phyloP scores from a whole-genome alignment of 768 basidiomycete genomes.

The Strobilomyces dryophilus region DNA sequence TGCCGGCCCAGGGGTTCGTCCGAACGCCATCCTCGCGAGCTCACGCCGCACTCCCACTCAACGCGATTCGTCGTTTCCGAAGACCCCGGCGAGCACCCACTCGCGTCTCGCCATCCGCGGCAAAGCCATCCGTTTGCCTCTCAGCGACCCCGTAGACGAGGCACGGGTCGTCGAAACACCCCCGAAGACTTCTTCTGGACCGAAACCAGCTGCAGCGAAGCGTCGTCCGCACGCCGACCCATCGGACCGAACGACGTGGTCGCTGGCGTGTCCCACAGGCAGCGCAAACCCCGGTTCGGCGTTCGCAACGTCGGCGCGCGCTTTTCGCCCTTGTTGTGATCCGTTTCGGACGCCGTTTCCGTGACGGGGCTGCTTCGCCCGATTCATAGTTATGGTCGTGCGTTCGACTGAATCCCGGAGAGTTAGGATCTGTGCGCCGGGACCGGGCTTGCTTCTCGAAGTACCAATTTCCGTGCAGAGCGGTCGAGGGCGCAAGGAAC shows the following conservation, averaged over 20 bases:
- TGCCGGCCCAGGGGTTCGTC: too few relatives aligned
- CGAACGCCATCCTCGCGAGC: too few relatives aligned
- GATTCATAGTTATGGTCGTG: background rate
- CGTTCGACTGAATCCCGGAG: background rate
- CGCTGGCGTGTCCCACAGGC: background rate
- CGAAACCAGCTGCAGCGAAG: background rate
- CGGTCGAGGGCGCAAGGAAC: constrained; percentile 9
- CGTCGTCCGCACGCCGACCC: background rate
- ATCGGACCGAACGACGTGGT: background rate
- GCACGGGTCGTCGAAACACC: background rate
- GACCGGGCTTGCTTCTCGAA: background rate
- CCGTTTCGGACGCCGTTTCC: constrained; percentile 2
- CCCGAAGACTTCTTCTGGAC: background rate
- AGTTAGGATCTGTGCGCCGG: constrained; percentile 2
- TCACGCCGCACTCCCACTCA: too few relatives aligned
- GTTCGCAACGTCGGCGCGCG: background rate
- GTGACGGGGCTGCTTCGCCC: background rate
- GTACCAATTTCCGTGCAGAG: constrained; percentile 8
- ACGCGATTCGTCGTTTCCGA: too few relatives aligned
- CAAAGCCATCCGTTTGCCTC: background rate
- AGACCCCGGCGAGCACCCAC: too few relatives aligned
- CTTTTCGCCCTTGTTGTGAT: background rate
- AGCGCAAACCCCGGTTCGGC: background rate
- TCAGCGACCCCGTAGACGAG: background rate
- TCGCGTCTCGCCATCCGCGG: too few relatives aligned